phyloP scores from a whole-genome alignment of 2,329 filamentous ascomycete species.

The Colletotrichum musae region DNA sequence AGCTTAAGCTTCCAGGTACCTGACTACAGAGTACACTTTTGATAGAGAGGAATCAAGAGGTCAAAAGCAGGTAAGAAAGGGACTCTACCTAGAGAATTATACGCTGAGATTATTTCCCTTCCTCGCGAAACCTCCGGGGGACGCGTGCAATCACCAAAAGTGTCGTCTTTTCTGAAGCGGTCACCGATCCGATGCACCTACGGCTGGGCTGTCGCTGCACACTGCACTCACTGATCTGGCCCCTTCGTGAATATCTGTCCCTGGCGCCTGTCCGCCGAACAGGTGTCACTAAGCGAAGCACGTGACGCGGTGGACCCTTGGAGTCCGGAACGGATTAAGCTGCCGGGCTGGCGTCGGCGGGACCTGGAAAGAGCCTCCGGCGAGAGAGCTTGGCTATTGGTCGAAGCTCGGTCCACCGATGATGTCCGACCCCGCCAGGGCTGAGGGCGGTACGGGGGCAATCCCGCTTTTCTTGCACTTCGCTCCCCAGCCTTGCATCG shows the following conservation, averaged over 20 bases:
- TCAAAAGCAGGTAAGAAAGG: too few relatives aligned
- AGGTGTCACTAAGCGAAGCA: constrained; percentile 58
- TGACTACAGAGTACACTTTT: neutral
- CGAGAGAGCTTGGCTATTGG: constrained; percentile 26
- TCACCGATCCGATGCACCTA: constrained; percentile 33
- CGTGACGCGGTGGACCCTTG: constrained; percentile 47
- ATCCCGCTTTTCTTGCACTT: constrained; percentile 36
- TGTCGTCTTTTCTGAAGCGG: constrained; percentile 34
- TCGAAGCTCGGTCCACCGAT: constrained; percentile 17
- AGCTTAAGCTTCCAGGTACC: constrained; percentile 34
- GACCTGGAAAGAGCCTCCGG: neutral
- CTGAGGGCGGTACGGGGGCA: constrained; percentile 28
- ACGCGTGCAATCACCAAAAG: constrained; percentile 44
- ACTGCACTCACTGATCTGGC: constrained; percentile 43
- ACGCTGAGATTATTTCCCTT: constrained; percentile 35
- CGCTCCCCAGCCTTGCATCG: constrained; percentile 42
- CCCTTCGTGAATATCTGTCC: constrained; percentile 55
- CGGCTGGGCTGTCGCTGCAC: constrained; percentile 33
- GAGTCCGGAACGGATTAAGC: constrained; percentile 40
- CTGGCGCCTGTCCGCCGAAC: constrained; percentile 52
- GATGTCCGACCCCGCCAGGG: constrained; percentile 32
- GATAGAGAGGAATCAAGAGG: too few relatives aligned
- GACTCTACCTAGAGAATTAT: constrained; percentile 8
- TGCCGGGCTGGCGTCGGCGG: neutral
- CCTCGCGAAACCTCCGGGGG: constrained; percentile 17